A percentile compares a stretch with the other conserved stretches of the same genome.
Conservation (phyloP, 176 grass and related monocot species). For the Aegilops tauschii region DNA sequence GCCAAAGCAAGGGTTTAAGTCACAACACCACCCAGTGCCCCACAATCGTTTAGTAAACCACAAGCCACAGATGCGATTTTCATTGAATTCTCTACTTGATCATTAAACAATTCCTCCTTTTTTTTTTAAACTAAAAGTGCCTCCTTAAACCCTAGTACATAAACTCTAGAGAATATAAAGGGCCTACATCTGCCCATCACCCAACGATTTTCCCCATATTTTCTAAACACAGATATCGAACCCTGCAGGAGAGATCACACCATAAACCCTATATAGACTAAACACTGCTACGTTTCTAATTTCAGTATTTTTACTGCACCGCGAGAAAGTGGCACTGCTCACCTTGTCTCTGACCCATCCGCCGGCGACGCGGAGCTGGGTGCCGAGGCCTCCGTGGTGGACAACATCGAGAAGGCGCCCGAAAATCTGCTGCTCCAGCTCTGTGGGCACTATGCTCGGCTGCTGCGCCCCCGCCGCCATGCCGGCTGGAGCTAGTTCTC, state of each 20-base stretch:
- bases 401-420: constrained; percentile 68
- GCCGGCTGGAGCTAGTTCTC: not conserved
- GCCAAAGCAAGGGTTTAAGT: not conserved
- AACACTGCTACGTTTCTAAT: not conserved
- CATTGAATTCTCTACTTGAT: not conserved
- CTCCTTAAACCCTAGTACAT: too few species aligned
- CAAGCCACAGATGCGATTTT: not conserved
- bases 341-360: constrained; percentile 69
- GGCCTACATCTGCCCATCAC: not conserved
- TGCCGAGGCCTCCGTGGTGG: constrained; percentile 53
- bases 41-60: not conserved
- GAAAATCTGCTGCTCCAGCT: constrained; percentile 78
- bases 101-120: not conserved
- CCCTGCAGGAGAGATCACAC: not conserved
- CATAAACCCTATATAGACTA: not conserved
- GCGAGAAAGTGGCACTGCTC: not conserved
- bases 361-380: constrained; percentile 56
- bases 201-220: not conserved
- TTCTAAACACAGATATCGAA: not conserved
- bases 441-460: constrained; percentile 53
- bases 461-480: constrained; percentile 23
- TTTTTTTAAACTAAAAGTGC: not conserved
- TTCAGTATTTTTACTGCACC: too few species aligned
- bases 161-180: not conserved
- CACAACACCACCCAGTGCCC: not conserved